These are phyloP conservation scores for rapeseed (Brassica napus) DNA, from an alignment of 345 rosid species.

Conservation along the genomic window Da-Ae NC_063450.1:43801001-43801500, in stretches of 20 bases:
- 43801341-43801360: conserved; percentile 43
- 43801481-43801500: conserved; percentile 12
- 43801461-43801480: conserved; percentile 19
- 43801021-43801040: conserved; percentile 77
- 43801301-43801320: conserved; percentile 52
- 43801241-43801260: conserved; percentile 71
- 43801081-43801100: conserved; percentile 6
- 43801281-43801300: conserved; percentile 47
- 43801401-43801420: conserved; percentile 80
- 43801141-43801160: conserved; percentile 80
- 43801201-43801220: conserved; percentile 68
- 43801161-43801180: conserved; percentile 58
- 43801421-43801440: conserved; percentile 81
- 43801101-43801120: conserved; percentile 14
- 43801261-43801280: conserved; percentile 78
- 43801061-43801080: background rate
- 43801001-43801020: conserved; percentile 60
- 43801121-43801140: conserved; percentile 63
- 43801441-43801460: conserved; percentile 57
- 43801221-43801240: conserved; percentile 84
- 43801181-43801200: conserved; percentile 80
- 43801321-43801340: conserved; percentile 40
- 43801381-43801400: conserved; percentile 62
- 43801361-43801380: conserved; percentile 57
- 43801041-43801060: conserved; percentile 63